Base-by-base conservation (phyloP, 768 basidiomycete species). In the Leccinum boreale region DNA sequence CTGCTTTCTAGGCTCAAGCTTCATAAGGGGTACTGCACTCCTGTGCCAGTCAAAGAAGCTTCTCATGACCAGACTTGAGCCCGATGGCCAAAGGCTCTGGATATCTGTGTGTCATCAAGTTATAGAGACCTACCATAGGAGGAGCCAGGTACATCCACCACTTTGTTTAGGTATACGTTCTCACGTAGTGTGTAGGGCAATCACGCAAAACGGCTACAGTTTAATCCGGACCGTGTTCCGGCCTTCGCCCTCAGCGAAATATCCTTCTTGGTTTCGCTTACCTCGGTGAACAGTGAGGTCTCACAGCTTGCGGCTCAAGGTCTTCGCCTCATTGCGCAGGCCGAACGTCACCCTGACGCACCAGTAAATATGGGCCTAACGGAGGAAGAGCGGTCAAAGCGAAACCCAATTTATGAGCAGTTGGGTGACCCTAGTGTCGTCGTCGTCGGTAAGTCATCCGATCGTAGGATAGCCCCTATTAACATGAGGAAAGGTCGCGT, bases 361-460 rank as follows among this genome's bases (percentile, higher is more conserved):
- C 84, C 86, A 15, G 66, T 78, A 2, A 79, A 81, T 39, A 71
- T 75, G 7, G 75, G 76, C 8, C 66, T 83, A 19, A 80, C 75
- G 8, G 83, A 87, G 48, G 86, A 87, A 47, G 84, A 87, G 62
- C 75, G 80, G 23, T 82, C 84, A 14, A 86, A 85, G 59, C 81
- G 90, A 23, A 83, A 87, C 68, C 83, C 85, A 1, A 81, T 90
- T 42, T 92, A 90, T 58, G 89, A 91, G 57, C 85, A 88, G 62
- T 73, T 93, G 14, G 91, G 90, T 12, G 91, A 92, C 65, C 87
- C 88, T 1, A 82, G 83, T 53, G 78, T 87, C 3, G 73, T 85
- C 47, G 75, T 89, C 28, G 81, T 90, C 50, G 90, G 89, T 89
- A 57, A 54, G 85, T 77, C 23, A n/a, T 26, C 4, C 3, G 5